Base-by-base conservation (phyloP, 495 filamentous ascomycete species). In the Talaromyces thailandensis region DNA sequence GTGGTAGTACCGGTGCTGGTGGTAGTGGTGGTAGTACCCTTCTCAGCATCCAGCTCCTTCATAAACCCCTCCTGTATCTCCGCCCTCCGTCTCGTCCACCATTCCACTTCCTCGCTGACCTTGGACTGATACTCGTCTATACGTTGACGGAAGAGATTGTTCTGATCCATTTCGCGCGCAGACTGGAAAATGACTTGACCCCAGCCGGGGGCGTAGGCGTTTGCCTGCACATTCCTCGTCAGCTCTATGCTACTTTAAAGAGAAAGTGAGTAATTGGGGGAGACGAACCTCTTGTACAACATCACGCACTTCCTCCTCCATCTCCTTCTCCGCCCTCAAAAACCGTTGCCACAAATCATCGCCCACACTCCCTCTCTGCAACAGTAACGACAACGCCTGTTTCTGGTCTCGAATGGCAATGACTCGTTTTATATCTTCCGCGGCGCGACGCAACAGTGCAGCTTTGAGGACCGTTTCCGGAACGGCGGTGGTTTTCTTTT, bases 291-390 rank as follows among this genome's bases (percentile, higher is more conserved):
- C 94, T 67, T 86, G 82, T 35, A 97, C 91, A 48, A 97, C 92
- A 77, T 98, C 94, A 64, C 88, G 81, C 35, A 98, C 79, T 75
- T 98, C 94, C 63, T 92, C 93, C 75, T 98, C 92, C 78, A 96
- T 95, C 79, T 98, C 94, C 80, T 93, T 93, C 82, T 98, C 94
- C 26, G 93, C 94, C 45, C 89, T 79, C 67, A 84, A 70, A 71
- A 97, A 96, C 43, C 94, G 81, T 77, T 97, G 94, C 89, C 92
- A 97, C 48, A 98, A 73, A 73, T 98, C 94, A 75, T 98, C 95
- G 7, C 95, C 93, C 1, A 98, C 92, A 72, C 89, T 93, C 1
- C 95, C 95, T 51, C 90, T 80, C 75, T 96, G 91, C 56, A 98
- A 73, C 48, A 98, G 77, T 58, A 85, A 85, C 64, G 88, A 85